Base-by-base conservation (phyloP, 2,329 filamentous ascomycete genomes). In the Torrubiellomyces zombiae region DNA sequence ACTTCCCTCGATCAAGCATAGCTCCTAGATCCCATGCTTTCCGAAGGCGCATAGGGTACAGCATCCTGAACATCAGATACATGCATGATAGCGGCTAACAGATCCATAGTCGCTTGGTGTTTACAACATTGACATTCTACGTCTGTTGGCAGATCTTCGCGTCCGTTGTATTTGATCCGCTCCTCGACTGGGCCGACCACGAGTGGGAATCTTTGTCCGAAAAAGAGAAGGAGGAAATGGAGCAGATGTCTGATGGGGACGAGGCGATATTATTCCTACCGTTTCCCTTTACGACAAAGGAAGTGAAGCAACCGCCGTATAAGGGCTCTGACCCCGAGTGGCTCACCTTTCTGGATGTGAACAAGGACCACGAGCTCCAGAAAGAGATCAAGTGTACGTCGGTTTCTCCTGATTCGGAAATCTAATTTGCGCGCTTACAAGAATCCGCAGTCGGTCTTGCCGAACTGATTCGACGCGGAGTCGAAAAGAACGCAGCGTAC, bases 311-410 rank as follows among this genome's bases (percentile, higher is more conserved):
- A 16, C 40, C 47, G 16, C 62, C 60, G 3, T 75, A 72, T 40
- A 55, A 53, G 31, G 58, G 58, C 25, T 53, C 50, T 14, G 69
- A 75, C 35, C 70, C 71, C 3, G 74, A 78, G 43, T 77, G 67
- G 68, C 51, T 57, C 32, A 53, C 57, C 24, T 78, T 73, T 33
- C 39, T 70, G 10, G 60, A 60, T 28, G 50, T 76, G n/a, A 66
- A 59, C 32, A 59, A 58, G 32, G 60, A 76, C 31, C 44, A 40
- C 9, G 44, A 59, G 21, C 48, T 60, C 7, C 48, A 64, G 14
- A 39, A 56, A 11, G 42, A 50, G 13, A 58, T 75, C 15, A 56
- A 54, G 39, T 38, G 64, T 61, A 36, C 18, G 57, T 44, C 18
- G 9, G n/a, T 6, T 9, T n/a, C n/a, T n/a, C n/a, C n/a, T n/a